Percentiles rank a stretch among this genome's conserved stretches.
These are phyloP conservation scores for Pleoardoris graminearum DNA, from an alignment of 2,329 filamentous ascomycete species.

Conservation along the genomic window DNA sequence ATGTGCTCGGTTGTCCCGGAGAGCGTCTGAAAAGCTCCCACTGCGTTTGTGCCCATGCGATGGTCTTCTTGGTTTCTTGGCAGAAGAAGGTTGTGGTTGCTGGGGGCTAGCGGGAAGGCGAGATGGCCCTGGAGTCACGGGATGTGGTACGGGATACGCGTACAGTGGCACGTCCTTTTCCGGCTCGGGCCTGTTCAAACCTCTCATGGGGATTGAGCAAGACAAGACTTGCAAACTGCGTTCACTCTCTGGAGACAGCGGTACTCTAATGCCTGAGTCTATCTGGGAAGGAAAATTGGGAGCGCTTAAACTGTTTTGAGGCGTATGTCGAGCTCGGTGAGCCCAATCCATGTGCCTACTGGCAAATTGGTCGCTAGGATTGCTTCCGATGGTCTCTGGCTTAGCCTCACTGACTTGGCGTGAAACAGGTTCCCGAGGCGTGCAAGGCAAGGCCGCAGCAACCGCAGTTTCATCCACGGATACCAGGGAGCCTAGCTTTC, in stretches of 20 bases:
- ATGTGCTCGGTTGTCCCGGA: slow-evolving; percentile 67
- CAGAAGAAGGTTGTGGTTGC: slow-evolving; percentile 27
- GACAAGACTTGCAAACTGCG: slow-evolving; percentile 62
- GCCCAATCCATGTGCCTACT: slow-evolving; percentile 46
- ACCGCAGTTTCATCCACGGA: slow-evolving; percentile 27
- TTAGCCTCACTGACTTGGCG: slow-evolving; percentile 26
- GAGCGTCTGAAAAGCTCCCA: slow-evolving; percentile 83
- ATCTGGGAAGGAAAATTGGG: slow-evolving; percentile 40
- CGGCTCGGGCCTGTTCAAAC: slow-evolving; percentile 37
- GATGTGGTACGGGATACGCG: slow-evolving; percentile 43
- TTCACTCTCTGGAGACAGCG: slow-evolving; percentile 51
- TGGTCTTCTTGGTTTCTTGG: slow-evolving; percentile 32
- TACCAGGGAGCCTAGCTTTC: slow-evolving; percentile 56
- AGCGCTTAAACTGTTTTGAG: slow-evolving; percentile 43
- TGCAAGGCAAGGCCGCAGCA: slow-evolving; percentile 21
- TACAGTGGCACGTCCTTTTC: slow-evolving; percentile 46
- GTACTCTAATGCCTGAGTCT: slow-evolving; percentile 38
- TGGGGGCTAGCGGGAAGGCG: slow-evolving; percentile 38
- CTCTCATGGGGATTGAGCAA: slow-evolving; percentile 60
- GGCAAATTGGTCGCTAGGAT: slow-evolving; percentile 45
- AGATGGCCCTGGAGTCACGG: slow-evolving; percentile 26
- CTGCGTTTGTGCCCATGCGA: slow-evolving; percentile 72
- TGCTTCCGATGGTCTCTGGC: slow-evolving; percentile 39
- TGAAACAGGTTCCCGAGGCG: slow-evolving; percentile 26
- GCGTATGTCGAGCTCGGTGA: slow-evolving; percentile 39